phyloP scores from a whole-genome alignment of 2,329 filamentous ascomycete genomes.

The Delphinella strobiligena region DNA sequence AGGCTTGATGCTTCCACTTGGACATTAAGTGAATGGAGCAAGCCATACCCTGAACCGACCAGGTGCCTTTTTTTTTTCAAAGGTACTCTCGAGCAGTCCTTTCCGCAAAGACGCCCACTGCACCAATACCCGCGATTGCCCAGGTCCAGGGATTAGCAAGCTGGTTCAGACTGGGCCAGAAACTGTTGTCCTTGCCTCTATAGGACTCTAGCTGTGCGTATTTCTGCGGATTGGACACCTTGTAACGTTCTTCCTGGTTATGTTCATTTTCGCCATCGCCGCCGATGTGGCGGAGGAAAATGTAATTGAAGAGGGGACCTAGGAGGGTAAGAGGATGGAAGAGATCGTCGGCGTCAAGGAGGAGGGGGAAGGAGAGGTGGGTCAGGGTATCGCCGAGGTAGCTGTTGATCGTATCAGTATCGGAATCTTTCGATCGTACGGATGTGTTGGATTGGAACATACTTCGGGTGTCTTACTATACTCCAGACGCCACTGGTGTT shows the following conservation, averaged over 20 bases:
- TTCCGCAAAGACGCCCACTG: constrained; percentile 37
- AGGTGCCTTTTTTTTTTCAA: no score
- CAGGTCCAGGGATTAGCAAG: constrained; percentile 45
- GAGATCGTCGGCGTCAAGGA: constrained; percentile 43
- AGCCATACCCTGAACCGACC: no score
- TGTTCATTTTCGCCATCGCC: constrained; percentile 45
- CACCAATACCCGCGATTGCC: constrained; percentile 39
- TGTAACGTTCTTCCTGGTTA: constrained; percentile 41
- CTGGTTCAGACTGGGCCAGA: constrained; percentile 44
- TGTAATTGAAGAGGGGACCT: constrained; percentile 46
- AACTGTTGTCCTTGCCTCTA: constrained; percentile 43
- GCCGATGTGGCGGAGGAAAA: constrained; percentile 44
- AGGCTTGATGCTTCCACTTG: no score
- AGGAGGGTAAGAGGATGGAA: constrained; percentile 43
- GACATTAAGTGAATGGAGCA: no score
- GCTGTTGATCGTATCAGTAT: constrained; percentile 22
- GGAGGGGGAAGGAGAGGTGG: constrained; percentile 47
- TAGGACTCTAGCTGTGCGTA: constrained; percentile 41
- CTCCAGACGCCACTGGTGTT: constrained; percentile 49
- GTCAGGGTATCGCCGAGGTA: constrained; percentile 50
- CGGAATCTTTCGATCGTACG: constrained; percentile 5
- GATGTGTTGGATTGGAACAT: neutral
- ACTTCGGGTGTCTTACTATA: constrained; percentile 51
- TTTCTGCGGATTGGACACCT: constrained; percentile 38
- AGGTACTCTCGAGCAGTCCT: no score